Base-by-base conservation (phyloP, 2,329 filamentous ascomycete genomes). In the Penicillium sp. region DNA sequence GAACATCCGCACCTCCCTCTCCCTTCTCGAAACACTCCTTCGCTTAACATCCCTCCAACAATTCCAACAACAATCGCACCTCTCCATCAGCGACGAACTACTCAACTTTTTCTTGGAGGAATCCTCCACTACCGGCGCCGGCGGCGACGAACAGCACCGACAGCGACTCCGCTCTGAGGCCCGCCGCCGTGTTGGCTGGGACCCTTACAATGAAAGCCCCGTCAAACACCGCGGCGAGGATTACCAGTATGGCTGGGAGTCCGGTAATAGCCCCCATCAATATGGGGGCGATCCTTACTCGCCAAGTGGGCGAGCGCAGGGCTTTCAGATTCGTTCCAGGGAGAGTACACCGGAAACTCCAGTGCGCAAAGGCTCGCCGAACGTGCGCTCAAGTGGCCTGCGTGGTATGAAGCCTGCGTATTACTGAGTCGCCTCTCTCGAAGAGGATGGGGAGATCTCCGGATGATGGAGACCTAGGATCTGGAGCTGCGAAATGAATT, bases 41-140 rank as follows among this genome's bases (percentile, higher is more conserved):
- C 90, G 93, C 39, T 81, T 97, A 43, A 87, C 89, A 4, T 90
- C 91, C 19, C 82, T 96, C 13, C 92, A 96, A 69, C 91, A 96
- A 76, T 96, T 94, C 71, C 89, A 96, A 69, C 92, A 97, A 77
- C 83, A 85, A 38, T 91, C 90, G 0, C 91, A 96, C 65, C 81
- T 96, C n/a, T 84, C 90, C 7, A 94, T 96, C 57, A 89, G 89
- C 1, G 92, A 97, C 68, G 90, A 96, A 64, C 84, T 96, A 2
- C 79, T 96, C 38, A 91, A 88, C 48, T 95, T 96, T 76, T 97
- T 96, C 75, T 79, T 97, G 8, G 81, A 84, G 58, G 86, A 89
- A 63, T 83, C 81, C 10, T 83, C 83, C 30, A 85, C 84, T 2
- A 87, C 85, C 1, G 86, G 86, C 27, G 83, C 84, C 1, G 85